These are phyloP conservation scores for Panicum virgatum DNA, from an alignment of 202 grass and related monocot species.

Conservation along the genomic window DNA sequence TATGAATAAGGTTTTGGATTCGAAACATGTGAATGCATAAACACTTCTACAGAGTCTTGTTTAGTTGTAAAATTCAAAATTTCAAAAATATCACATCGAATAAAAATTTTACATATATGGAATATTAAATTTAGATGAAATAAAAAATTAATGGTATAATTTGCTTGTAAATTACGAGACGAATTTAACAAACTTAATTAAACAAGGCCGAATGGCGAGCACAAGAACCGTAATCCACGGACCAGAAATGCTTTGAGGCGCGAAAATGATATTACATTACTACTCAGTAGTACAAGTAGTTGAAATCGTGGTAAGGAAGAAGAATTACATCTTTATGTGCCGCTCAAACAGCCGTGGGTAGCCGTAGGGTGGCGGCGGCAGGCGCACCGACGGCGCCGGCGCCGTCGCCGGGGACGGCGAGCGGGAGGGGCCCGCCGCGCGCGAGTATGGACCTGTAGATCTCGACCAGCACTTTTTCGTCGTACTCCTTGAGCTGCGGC, in stretches of 20 bases:
- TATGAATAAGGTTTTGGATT: not conserved
- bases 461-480: conserved; percentile 76
- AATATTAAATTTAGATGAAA: too few relatives aligned
- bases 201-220: too few relatives aligned
- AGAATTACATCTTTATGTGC: not conserved
- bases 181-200: too few relatives aligned
- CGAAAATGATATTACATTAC: not conserved
- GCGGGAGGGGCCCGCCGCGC: conserved; percentile 15
- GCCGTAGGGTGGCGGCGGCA: conserved; percentile 12
- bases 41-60: too few relatives aligned
- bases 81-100: too few relatives aligned
- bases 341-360: conserved; percentile 14
- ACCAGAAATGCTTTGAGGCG: not conserved
- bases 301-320: not conserved
- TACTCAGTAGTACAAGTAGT: not conserved
- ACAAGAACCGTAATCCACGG: not conserved
- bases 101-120: too few relatives aligned
- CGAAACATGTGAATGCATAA: not conserved
- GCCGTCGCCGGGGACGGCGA: not conserved
- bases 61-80: too few relatives aligned
- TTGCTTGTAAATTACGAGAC: too few relatives aligned
- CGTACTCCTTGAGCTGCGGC: conserved; percentile 62
- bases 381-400: not conserved
- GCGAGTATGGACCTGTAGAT: conserved; percentile 67
- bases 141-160: too few relatives aligned